These are phyloP conservation scores for Dendryphion nanum DNA, from an alignment of 2,329 filamentous ascomycete species.

Conservation along the genomic window DNA sequence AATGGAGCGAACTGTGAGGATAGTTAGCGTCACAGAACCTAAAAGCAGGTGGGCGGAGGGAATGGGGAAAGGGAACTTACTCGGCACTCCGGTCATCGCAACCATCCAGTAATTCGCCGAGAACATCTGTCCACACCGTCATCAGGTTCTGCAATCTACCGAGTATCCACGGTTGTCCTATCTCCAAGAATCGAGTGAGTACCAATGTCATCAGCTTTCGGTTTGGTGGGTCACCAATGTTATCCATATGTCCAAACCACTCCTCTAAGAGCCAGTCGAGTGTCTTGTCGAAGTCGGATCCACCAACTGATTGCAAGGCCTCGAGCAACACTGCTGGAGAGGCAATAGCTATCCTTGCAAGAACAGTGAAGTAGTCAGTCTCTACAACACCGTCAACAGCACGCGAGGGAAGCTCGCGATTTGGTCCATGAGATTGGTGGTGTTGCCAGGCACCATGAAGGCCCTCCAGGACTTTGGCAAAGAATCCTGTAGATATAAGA, in stretches of 20 bases:
- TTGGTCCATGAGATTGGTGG: constrained; percentile 79
- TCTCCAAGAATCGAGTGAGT: constrained; percentile 69
- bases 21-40: too few species aligned
- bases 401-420: constrained; percentile 58
- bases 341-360: constrained; percentile 74
- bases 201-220: constrained; percentile 73
- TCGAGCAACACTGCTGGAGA: constrained; percentile 67
- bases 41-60: too few species aligned
- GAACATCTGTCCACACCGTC: constrained; percentile 70
- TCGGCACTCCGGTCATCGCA: constrained; percentile 46
- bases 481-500: constrained; percentile 58
- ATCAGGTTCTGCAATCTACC: constrained; percentile 69
- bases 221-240: constrained; percentile 62
- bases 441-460: constrained; percentile 48
- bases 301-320: constrained; percentile 43
- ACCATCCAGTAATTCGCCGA: constrained; percentile 65
- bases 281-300: constrained; percentile 26
- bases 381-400: constrained; percentile 73
- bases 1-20: constrained; percentile 42
- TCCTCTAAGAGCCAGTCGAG: constrained; percentile 54
- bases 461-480: constrained; percentile 53
- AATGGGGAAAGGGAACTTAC: constrained; percentile 18
- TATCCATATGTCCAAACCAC: constrained; percentile 68
- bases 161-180: constrained; percentile 59
- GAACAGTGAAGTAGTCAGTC: constrained; percentile 79